Conservation (phyloP, 2,329 filamentous ascomycete species). For the Colletotrichum sublineola region DNA sequence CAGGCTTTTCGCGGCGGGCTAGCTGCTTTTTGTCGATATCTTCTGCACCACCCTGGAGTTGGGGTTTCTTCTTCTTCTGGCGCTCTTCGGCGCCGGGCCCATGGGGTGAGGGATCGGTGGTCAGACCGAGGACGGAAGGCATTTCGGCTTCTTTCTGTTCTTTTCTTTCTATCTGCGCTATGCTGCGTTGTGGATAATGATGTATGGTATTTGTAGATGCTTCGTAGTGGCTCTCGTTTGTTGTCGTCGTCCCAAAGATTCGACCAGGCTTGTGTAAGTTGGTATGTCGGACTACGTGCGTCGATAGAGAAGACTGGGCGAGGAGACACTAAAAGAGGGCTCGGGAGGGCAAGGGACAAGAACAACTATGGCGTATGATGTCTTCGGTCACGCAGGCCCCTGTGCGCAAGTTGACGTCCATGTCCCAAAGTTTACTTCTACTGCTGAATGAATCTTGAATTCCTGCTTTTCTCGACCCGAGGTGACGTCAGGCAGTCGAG, state of each 20-base stretch:
- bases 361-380: constrained; percentile 33
- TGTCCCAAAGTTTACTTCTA: constrained; percentile 20
- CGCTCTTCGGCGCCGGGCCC: constrained; percentile 35
- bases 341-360: not conserved
- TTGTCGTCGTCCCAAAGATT: not conserved
- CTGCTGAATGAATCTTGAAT: constrained; percentile 32
- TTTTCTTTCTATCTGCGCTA: not conserved
- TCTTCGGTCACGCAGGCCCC: constrained; percentile 38
- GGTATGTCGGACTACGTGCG: not conserved
- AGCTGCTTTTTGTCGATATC: constrained; percentile 35
- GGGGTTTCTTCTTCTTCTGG: constrained; percentile 41
- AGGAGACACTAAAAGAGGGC: constrained; percentile 2
- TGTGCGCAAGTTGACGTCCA: constrained; percentile 39
- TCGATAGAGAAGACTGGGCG: not conserved
- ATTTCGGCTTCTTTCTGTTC: constrained; percentile 39
- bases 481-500: constrained; percentile 31
- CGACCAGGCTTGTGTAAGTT: not conserved
- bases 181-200: not conserved
- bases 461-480: constrained; percentile 28
- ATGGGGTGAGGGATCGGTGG: constrained; percentile 47
- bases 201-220: not conserved
- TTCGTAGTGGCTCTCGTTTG: not conserved
- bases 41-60: constrained; percentile 14
- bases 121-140: constrained; percentile 52
- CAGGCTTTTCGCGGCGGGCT: constrained; percentile 27